Conservation (phyloP, 2,329 filamentous ascomycete genomes). For the Colletotrichum sp. region DNA sequence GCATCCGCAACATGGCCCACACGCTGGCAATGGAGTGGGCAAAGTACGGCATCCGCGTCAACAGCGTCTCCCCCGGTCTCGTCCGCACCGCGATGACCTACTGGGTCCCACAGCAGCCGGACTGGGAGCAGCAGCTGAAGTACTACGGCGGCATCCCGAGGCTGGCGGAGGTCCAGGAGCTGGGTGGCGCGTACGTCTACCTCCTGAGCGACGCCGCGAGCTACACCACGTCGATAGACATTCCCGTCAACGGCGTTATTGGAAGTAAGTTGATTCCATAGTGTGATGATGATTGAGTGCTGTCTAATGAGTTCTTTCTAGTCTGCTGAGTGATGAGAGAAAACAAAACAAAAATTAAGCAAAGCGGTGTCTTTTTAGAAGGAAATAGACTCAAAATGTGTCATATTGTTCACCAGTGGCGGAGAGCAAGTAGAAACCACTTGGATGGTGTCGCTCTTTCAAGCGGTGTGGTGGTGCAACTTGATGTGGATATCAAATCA, state of each 20-base stretch:
- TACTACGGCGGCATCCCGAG: conserved; percentile 64
- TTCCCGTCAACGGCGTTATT: conserved; percentile 51
- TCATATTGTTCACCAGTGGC: no score
- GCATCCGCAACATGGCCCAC: conserved; percentile 43
- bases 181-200: conserved; percentile 63
- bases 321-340: not conserved
- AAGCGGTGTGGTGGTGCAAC: not conserved
- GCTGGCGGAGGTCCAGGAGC: conserved; percentile 44
- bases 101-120: conserved; percentile 53
- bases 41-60: conserved; percentile 50
- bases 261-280: not conserved
- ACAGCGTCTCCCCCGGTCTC: conserved; percentile 50
- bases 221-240: conserved; percentile 56
- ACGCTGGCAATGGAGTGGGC: conserved; percentile 54
- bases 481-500: not conserved
- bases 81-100: conserved; percentile 52
- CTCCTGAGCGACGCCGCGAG: conserved; percentile 57
- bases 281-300: not conserved
- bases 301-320: not conserved
- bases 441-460: not conserved
- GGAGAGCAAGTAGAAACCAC: not conserved
- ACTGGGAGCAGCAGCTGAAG: conserved; percentile 62
- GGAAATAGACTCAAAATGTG: no score
- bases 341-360: not conserved
- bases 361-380: not conserved